Base-by-base conservation (phyloP, 257 asterid species). In the Nicotiana obtusifolia region DNA sequence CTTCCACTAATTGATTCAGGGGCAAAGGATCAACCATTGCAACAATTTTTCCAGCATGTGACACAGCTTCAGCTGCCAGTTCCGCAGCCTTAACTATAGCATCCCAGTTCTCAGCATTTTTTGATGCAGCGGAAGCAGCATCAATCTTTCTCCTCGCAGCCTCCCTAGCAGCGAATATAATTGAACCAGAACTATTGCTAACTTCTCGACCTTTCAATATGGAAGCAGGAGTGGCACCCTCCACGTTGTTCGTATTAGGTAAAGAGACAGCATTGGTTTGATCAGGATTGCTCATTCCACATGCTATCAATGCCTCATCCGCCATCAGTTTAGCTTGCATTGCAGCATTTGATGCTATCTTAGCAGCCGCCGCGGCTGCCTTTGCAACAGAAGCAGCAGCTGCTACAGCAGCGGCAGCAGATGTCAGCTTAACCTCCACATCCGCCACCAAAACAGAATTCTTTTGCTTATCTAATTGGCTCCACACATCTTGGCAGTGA, bases 351-450 rank as follows among this genome's bases (percentile, higher is more conserved):
- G 91, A 92, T 76, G 99, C 99, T 69, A 97, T 88, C 89, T 91
- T 92, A 71, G 99, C 98, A 82, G 98, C 98, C 26, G 97, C 98
- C 31, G 99, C 95, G 1, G 99, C 99, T 24, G 97, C 99, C 93
- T 90, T 96, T 19, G 99, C 99, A 82, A 96, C 98, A 85, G 96
- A 88, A 77, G 97, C 89, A 86, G 98, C 96, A 14, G 99, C 99
- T 22, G 99, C 97, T 75, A 97, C 85, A 60, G 93, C 93, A 86
- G 82, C 95, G 86, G 98, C 95, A 82, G 98, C 97, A 77, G 98
- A 91, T n/a, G 95, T 92, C 83, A 96, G 82, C 87, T 89, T 93
- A 80, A 92, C 86, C 87, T 94, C 95, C 61, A 85, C 85, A 83
- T 90, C 97, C 26, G 89, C 81, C 71, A 85, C 67, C 92, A 96